Evolutionary conservation across 1,284 basidiomycete species (phyloP).

Genomic region (Cryptococcus amylolentus): DNA sequence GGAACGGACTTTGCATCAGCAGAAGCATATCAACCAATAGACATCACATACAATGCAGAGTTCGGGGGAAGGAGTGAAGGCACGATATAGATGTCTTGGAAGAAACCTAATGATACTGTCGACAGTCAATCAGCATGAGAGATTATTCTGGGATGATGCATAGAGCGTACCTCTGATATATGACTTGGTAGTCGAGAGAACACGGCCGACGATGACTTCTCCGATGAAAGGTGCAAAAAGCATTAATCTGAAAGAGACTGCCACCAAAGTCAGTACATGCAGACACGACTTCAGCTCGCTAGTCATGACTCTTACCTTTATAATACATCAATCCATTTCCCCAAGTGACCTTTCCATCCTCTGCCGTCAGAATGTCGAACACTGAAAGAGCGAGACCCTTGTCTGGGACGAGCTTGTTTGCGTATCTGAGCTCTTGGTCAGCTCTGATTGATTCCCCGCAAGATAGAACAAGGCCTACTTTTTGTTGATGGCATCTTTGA

Average conservation of each 20-base stretch:
- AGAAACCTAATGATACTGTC: conserved; percentile 83
- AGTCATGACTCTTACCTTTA: conserved; percentile 60
- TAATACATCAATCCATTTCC: conserved; percentile 95
- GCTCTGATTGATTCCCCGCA: conserved; percentile 1
- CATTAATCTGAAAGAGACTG: conserved; percentile 84
- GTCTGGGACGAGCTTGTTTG: conserved; percentile 86
- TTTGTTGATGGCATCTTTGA: conserved; percentile 47
- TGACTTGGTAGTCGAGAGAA: conserved; percentile 75
- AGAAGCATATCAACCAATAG: neutral
- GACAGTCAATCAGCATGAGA: conserved; percentile 11
- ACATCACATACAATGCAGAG: conserved; percentile 23
- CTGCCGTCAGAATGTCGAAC: conserved; percentile 78
- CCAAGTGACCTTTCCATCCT: conserved; percentile 88
- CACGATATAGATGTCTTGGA: conserved; percentile 84
- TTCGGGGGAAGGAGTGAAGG: conserved; percentile 62
- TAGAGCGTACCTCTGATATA: conserved; percentile 69
- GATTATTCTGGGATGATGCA: neutral
- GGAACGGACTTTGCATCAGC: neutral
- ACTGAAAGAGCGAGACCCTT: conserved; percentile 86
- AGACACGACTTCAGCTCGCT: neutral
- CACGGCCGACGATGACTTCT: conserved; percentile 84
- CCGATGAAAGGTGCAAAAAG: conserved; percentile 88
- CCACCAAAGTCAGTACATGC: neutral
- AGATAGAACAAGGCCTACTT: conserved; percentile 32
- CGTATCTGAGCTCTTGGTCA: conserved; percentile 61